Percentiles rank a stretch among this genome's conserved stretches.
phyloP scores from a whole-genome alignment of 2,329 filamentous ascomycete species.

The Epicoccum sorghinum region DNA sequence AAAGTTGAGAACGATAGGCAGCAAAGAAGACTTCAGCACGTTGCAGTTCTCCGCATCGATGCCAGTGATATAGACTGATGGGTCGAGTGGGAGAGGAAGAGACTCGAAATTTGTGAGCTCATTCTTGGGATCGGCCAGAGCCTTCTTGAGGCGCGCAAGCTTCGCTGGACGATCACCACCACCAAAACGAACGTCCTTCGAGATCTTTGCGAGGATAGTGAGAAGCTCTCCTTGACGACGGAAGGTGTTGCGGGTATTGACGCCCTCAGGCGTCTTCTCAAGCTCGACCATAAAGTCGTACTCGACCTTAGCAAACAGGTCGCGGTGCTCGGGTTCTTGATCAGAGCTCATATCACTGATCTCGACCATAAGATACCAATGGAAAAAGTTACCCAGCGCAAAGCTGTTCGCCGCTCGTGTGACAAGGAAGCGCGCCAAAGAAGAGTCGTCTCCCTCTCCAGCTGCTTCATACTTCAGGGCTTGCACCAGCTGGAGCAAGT shows the following conservation, averaged over 20 bases:
- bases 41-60: slow-evolving; percentile 83
- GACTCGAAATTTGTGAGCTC: slow-evolving; percentile 84
- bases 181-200: slow-evolving; percentile 83
- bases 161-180: slow-evolving; percentile 80
- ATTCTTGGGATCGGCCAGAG: slow-evolving; percentile 86
- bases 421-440: slow-evolving; percentile 87
- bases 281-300: slow-evolving; percentile 95
- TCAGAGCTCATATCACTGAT: slow-evolving; percentile 82
- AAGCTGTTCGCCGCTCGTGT: slow-evolving; percentile 86
- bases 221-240: slow-evolving; percentile 89
- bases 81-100: slow-evolving; percentile 86
- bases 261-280: slow-evolving; percentile 71
- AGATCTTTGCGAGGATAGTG: slow-evolving; percentile 84
- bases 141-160: slow-evolving; percentile 82
- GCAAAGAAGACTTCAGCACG: slow-evolving; percentile 94
- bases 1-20: slow-evolving; percentile 89
- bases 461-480: slow-evolving; percentile 74
- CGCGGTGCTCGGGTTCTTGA: slow-evolving; percentile 75
- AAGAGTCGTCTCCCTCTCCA: slow-evolving; percentile 76
- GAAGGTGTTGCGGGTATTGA: slow-evolving; percentile 75
- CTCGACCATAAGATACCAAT: slow-evolving; percentile 99
- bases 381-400: slow-evolving; percentile 89
- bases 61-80: slow-evolving; percentile 77
- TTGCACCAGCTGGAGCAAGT: slow-evolving; percentile 92
- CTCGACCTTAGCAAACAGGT: slow-evolving; percentile 89